Conservation (phyloP, 495 filamentous ascomycete species). For the Acidomyces sp. region DNA sequence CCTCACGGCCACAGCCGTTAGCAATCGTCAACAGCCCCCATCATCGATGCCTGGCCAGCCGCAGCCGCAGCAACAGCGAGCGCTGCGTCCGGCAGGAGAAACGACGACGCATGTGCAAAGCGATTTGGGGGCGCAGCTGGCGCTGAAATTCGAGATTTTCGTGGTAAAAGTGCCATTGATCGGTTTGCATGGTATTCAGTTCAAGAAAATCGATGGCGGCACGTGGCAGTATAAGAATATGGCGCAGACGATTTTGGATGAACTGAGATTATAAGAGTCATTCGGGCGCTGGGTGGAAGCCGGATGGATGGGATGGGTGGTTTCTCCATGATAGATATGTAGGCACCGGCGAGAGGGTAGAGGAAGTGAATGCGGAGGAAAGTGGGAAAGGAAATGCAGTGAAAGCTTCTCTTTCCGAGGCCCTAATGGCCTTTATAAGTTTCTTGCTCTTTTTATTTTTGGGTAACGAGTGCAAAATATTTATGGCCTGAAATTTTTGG, state of each 20-base stretch:
- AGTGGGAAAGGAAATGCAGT: too few relatives aligned
- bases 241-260: constrained; percentile 86
- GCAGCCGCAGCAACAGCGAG: constrained; percentile 8
- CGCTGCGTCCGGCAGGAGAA: constrained; percentile 51
- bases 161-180: constrained; percentile 96
- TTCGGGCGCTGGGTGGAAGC: too few relatives aligned
- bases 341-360: too few relatives aligned
- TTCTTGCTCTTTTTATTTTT: too few relatives aligned
- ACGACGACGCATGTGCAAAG: constrained; percentile 78
- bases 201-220: constrained; percentile 89
- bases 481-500: too few relatives aligned
- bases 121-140: constrained; percentile 65
- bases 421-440: too few relatives aligned
- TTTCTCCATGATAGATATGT: too few relatives aligned
- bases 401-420: too few relatives aligned
- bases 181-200: constrained; percentile 88
- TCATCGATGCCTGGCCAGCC: too few relatives aligned
- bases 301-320: too few relatives aligned
- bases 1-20: constrained; percentile 25
- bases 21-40: not conserved
- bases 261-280: constrained; percentile 62
- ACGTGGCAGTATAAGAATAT: constrained; percentile 98
- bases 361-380: too few relatives aligned
- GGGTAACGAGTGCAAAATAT: too few relatives aligned
- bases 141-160: constrained; percentile 86